Evolutionary conservation across 176 grass and related monocot genomes (phyloP), one percentile per base, ranked within the genome.

Genomic region (Oryza punctata): DNA sequence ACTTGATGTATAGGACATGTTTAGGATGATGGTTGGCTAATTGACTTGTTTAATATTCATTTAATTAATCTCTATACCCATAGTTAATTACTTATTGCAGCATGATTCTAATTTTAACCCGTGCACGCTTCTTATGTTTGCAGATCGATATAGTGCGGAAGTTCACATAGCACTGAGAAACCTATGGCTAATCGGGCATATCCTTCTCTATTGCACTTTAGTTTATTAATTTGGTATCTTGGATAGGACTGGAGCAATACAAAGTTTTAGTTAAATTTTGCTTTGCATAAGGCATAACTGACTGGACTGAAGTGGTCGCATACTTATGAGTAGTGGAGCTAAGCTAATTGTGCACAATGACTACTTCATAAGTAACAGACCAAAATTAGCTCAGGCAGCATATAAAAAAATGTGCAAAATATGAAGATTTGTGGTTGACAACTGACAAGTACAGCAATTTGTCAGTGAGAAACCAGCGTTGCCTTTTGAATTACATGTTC

Each of bases 121-220:
- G 46, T 90, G 88, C 74, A 82, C 84, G 2, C 37, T 78, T 77
- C 27, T 26, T 78, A 23, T 80, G 27, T 61, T 63, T 35, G 30
- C 70, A 65, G 38, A 2, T 1, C 6, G 54, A 45, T 33, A 4
- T 60, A 87, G 85, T 84, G 86, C 70, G 83, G 45, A 88, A 65
- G 92, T 87, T 84, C 75, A 78, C 69, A 30, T 49, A 73, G 83
- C 86, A 91, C 89, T 65, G 66, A 73, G 24, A 73, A 72, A 65
- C 29, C 44, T 69, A 35, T 67, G 72, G 83, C 45, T 79, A 75
- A 30, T 26, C 33, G 25, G 57, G 13, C 32, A 16, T 12, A 21
- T 32, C 59, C 72, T 77, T 72, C 25, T 54, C 29, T 65, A 40
- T 64, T 54, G 23, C 23, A 23, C 40, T 70, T 85, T 63, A 77